Evolutionary conservation across 305 asterid species (phyloP).

Genomic region (Solanum hybrid): DNA sequence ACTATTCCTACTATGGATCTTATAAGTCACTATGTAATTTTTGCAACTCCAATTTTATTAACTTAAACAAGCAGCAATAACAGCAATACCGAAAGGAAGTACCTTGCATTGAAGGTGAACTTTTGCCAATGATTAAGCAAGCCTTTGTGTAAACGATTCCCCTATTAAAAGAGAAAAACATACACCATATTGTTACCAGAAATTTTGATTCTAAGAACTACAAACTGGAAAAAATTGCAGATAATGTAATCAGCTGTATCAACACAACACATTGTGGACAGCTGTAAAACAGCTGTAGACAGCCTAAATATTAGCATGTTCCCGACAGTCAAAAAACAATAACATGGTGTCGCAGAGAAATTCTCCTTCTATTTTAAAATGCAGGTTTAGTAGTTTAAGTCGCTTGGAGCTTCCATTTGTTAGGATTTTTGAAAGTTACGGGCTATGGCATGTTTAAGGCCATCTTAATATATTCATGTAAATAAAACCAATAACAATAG

Average conservation of each 20-base stretch:
- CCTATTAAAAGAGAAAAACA: constrained; percentile 37
- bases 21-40: neutral
- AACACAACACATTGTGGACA: neutral
- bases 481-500: neutral
- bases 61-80: neutral
- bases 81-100: constrained; percentile 13
- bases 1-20: neutral
- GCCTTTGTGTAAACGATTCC: constrained; percentile 89
- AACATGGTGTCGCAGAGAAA: neutral
- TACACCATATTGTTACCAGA: neutral
- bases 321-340: neutral
- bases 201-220: neutral
- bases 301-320: neutral
- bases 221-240: neutral
- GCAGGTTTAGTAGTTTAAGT: neutral
- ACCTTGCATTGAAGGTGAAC: constrained; percentile 96
- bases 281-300: neutral
- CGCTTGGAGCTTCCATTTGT: neutral
- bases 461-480: neutral
- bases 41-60: neutral
- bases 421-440: neutral
- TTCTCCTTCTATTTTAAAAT: neutral
- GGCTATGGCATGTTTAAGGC: neutral
- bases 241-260: neutral
- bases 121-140: constrained; percentile 90